These are phyloP conservation scores for Aspergillus spinulosporus DNA, from an alignment of 2,329 filamentous ascomycete genomes.

Conservation along the genomic window DNA sequence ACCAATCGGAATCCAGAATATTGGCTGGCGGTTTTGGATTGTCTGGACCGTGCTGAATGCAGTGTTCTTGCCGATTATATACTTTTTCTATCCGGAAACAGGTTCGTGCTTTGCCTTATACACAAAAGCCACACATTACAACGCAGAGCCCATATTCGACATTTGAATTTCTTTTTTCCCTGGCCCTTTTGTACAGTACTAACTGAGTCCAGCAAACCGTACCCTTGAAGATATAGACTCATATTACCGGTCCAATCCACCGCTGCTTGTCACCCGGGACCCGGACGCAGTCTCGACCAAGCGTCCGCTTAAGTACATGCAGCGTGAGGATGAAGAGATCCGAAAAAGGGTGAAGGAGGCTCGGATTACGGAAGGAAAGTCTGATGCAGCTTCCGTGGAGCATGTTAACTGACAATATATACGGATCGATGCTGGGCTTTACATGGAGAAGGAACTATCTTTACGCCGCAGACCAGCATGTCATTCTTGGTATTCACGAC, in stretches of 20 bases:
- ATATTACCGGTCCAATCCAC: conserved; percentile 40
- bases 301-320: conserved; percentile 49
- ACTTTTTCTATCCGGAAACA: conserved; percentile 42
- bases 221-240: conserved; percentile 39
- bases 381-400: conserved; percentile 2
- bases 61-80: conserved; percentile 51
- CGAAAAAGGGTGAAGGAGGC: conserved; percentile 12
- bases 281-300: conserved; percentile 50
- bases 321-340: conserved; percentile 10
- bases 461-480: not conserved
- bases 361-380: not conserved
- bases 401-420: not conserved
- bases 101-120: not conserved
- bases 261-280: conserved; percentile 50
- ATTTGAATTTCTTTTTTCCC: too few species aligned
- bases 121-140: too few species aligned
- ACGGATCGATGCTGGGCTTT: not conserved
- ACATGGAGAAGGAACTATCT: not conserved
- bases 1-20: conserved; percentile 44
- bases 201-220: conserved; percentile 23
- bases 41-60: conserved; percentile 49
- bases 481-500: not conserved
- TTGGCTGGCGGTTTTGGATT: conserved; percentile 48
- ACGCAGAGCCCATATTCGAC: too few species aligned
- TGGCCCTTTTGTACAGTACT: not conserved